Conservation (phyloP, 306 rosid species). For the Carpinus fangiana region DNA sequence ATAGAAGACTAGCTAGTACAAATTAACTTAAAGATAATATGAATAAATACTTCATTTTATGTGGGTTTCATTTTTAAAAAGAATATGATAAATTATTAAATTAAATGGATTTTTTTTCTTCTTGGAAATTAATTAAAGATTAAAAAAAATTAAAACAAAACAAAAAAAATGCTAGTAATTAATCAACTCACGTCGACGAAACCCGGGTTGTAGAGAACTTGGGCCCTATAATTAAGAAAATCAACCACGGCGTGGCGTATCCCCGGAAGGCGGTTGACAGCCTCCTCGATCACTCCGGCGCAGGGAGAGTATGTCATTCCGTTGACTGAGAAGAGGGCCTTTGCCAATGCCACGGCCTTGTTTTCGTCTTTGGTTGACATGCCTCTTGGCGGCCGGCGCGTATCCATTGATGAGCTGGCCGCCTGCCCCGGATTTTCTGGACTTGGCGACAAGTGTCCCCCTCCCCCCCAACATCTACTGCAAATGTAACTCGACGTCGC, state of each 20-base stretch:
- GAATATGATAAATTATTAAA: too few relatives aligned
- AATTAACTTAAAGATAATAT: too few relatives aligned
- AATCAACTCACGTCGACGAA: conserved; percentile 47
- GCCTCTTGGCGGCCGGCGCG: conserved; percentile 33
- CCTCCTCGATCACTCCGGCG: conserved; percentile 69
- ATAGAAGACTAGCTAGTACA: too few relatives aligned
- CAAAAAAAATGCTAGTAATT: too few relatives aligned
- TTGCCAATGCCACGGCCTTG: conserved; percentile 1
- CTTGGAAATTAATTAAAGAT: too few relatives aligned
- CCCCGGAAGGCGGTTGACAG: conserved; percentile 69
- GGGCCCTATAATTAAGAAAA: conserved; percentile 63
- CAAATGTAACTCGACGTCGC: conserved; percentile 30
- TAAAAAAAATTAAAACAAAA: too few relatives aligned
- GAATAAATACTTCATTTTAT: background rate
- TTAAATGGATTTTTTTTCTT: too few relatives aligned
- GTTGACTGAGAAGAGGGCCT: conserved; percentile 50
- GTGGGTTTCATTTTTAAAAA: background rate
- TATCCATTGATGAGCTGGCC: conserved; percentile 43
- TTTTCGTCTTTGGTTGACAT: conserved; percentile 3
- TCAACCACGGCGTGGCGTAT: conserved; percentile 66
- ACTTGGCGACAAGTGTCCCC: too few relatives aligned
- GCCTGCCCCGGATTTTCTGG: too few relatives aligned
- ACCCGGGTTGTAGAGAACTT: conserved; percentile 51
- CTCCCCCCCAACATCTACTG: conserved; percentile 8
- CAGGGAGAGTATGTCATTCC: conserved; percentile 80